These are phyloP conservation scores for Agrostemma githago DNA, from an alignment of 148 eudicot genomes.

Conservation along the genomic window DNA sequence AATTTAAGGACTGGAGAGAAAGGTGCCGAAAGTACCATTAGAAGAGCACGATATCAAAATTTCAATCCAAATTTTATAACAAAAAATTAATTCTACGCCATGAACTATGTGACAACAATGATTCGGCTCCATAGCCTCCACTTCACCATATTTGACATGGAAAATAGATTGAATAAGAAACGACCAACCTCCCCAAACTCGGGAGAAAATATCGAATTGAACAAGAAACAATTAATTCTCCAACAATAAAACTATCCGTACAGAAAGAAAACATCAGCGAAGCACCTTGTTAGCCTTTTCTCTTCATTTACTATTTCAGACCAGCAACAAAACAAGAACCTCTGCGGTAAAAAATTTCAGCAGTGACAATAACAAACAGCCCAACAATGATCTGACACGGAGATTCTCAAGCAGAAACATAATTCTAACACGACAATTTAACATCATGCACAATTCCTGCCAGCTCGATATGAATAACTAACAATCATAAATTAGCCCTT, in stretches of 20 bases:
- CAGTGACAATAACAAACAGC: background rate
- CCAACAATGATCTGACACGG: background rate
- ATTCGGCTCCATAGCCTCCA: background rate
- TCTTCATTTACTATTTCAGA: background rate
- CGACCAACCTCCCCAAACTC: background rate
- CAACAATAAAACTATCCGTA: background rate
- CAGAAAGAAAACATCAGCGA: background rate
- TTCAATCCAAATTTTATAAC: background rate
- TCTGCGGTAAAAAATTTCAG: background rate
- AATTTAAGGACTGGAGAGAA: too few relatives aligned
- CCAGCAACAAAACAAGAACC: background rate
- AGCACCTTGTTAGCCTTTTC: background rate
- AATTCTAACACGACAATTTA: background rate
- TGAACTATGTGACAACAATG: background rate
- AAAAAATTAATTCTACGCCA: background rate
- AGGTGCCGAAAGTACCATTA: too few relatives aligned
- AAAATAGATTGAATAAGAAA: background rate
- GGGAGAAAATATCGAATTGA: background rate
- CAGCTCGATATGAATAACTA: background rate
- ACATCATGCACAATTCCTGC: background rate
- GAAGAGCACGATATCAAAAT: background rate
- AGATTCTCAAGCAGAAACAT: background rate
- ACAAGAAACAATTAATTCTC: background rate
- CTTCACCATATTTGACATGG: background rate
- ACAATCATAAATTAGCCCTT: background rate